phyloP scores from a whole-genome alignment of 305 asterid species.

The Solanum chacoense region DNA sequence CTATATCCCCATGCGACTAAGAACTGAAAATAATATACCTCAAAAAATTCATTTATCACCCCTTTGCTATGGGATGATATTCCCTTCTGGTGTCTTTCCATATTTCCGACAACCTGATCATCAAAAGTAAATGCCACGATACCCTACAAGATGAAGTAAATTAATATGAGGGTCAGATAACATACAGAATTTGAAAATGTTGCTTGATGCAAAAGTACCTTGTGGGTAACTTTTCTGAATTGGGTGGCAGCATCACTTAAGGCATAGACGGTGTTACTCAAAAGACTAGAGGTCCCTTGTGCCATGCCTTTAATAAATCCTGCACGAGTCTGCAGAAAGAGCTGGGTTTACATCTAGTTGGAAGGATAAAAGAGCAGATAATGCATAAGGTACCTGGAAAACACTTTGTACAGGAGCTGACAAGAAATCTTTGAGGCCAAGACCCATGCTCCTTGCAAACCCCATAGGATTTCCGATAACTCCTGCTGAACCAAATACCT shows the following conservation, averaged over 20 bases:
- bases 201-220: slow-evolving; percentile 43
- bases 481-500: slow-evolving; percentile 99
- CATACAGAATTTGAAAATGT: slow-evolving; percentile 1
- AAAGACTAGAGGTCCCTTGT: slow-evolving; percentile 91
- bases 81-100: slow-evolving; percentile 70
- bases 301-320: slow-evolving; percentile 96
- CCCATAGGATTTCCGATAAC: slow-evolving; percentile 97
- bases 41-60: slow-evolving; percentile 81
- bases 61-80: slow-evolving; percentile 81
- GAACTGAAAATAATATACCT: slow-evolving; percentile 38
- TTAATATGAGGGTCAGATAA: slow-evolving; percentile 5
- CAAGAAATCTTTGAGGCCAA: slow-evolving; percentile 88
- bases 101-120: slow-evolving; percentile 50
- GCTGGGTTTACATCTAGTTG: slow-evolving; percentile 3
- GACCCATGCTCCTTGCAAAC: slow-evolving; percentile 87
- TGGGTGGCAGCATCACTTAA: slow-evolving; percentile 97
- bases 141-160: slow-evolving; percentile 51
- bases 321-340: slow-evolving; percentile 71
- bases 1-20: not conserved
- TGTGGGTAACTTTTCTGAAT: slow-evolving; percentile 92
- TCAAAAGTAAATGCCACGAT: slow-evolving; percentile 92
- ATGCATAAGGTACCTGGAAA: slow-evolving; percentile 44
- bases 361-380: not conserved
- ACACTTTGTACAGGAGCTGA: slow-evolving; percentile 85
- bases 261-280: slow-evolving; percentile 90